Evolutionary conservation across 2,329 filamentous ascomycete genomes (phyloP).

Genomic region (Xenoacremonium recifei): DNA sequence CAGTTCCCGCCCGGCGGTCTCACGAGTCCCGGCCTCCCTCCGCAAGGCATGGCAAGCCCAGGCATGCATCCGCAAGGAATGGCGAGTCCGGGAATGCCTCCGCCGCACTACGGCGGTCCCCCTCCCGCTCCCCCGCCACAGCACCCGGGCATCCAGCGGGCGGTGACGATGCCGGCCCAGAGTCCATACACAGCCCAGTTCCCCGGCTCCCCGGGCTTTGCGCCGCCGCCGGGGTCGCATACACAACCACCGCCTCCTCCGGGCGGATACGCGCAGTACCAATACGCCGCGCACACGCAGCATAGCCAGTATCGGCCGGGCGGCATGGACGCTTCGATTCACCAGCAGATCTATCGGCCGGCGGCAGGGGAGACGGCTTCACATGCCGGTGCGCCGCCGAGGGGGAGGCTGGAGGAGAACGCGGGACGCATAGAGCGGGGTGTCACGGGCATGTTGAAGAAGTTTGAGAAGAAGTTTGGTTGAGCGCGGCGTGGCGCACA

Average conservation of each 20-base stretch:
- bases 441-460: conserved; percentile 71
- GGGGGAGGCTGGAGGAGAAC: conserved; percentile 60
- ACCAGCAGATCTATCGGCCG: conserved; percentile 69
- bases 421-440: conserved; percentile 68
- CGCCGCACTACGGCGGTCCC: conserved; percentile 40
- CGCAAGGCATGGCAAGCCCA: conserved; percentile 33
- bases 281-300: conserved; percentile 32
- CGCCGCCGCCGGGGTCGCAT: conserved; percentile 29
- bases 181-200: conserved; percentile 47
- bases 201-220: conserved; percentile 43
- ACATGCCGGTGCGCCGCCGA: too few relatives aligned
- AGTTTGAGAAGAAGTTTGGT: conserved; percentile 73
- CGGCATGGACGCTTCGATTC: conserved; percentile 54
- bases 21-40: conserved; percentile 37
- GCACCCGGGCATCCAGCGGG: conserved; percentile 45
- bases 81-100: conserved; percentile 39
- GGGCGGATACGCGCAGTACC: conserved; percentile 58
- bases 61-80: conserved; percentile 34
- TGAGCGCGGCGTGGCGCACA: conserved; percentile 25
- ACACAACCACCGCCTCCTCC: conserved; percentile 42
- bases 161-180: conserved; percentile 47
- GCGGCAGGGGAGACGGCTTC: conserved; percentile 51
- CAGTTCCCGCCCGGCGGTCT: conserved; percentile 44
- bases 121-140: conserved; percentile 44
- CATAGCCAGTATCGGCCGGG: conserved; percentile 22